Base-by-base conservation (phyloP, 169 alveolate species). In the Babesia divergens region DNA sequence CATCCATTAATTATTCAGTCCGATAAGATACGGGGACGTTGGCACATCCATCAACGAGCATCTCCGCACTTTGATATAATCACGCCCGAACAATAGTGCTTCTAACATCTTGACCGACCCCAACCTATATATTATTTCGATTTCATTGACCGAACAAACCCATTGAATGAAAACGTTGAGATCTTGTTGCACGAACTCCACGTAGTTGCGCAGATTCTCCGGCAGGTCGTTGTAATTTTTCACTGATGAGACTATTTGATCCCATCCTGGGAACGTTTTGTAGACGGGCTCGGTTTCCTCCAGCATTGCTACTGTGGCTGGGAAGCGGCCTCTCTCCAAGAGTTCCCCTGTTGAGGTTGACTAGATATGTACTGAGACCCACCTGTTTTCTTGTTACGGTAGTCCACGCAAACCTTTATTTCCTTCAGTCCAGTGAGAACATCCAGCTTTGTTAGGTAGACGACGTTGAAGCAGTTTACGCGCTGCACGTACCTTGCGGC, bases 401-500 rank as follows among this genome's bases (percentile, higher is more conserved):
- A 94, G 22, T 82, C 74, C 68, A 89, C 88, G 29, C 96, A 94
- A 14, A 95, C 80, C 43, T 84, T 86, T 13, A 96, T 74, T 69
- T 91, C 93, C 40, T 86, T 86, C 29, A 96, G 67, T 0, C 95
- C 96, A 6, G 96, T 84, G 18, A 97, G 83, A 14, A 97, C 96
- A 68, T 97, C 99, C 64, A 95, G 80, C 80, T 95, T 95, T 14
- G 98, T 95, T 50, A 97, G 66, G 77, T 94, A 94, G 20, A 97
- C 59, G 28, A 93, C 82, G 60, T 91, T 65, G 60, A 79, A 86
- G 8, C 94, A 90, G 74, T 93, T 92, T 18, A 94, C 60, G 13
- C 71, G 35, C 52, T 82, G 82, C 0, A 84, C 81, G 53, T 91
- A 90, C 55, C 80, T 67, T 14, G 84, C 84, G 59, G 91, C 91